Evolutionary conservation across 176 grass and related monocot species (phyloP).

Genomic region (Oryza meridionalis): DNA sequence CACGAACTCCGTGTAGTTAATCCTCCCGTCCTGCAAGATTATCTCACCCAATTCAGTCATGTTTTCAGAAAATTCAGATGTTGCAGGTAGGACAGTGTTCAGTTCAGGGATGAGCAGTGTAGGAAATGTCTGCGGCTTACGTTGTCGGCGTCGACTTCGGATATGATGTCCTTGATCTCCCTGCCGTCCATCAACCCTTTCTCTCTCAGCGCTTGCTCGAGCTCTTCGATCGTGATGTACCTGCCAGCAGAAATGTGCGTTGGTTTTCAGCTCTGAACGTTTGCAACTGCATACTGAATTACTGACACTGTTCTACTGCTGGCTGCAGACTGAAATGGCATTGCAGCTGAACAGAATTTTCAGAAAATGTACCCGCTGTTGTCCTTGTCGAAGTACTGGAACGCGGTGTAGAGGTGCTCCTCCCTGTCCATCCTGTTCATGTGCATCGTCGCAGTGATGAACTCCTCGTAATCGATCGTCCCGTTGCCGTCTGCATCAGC

Average conservation of each 20-base stretch:
- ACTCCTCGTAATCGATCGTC: constrained; percentile 87
- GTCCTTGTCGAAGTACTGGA: constrained; percentile 92
- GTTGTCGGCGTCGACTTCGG: constrained; percentile 78
- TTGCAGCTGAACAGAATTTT: background rate
- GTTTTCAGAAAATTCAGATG: background rate
- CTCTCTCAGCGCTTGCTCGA: constrained; percentile 75
- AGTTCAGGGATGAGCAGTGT: background rate
- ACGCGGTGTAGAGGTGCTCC: constrained; percentile 81
- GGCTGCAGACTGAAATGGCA: no score
- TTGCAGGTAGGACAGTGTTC: no score
- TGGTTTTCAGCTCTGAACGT: background rate
- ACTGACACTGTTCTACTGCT: background rate
- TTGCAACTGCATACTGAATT: background rate
- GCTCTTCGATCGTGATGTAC: constrained; percentile 86
- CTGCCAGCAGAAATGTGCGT: constrained; percentile 11
- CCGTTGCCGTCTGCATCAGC: constrained; percentile 84
- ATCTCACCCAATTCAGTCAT: background rate
- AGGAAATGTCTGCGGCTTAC: constrained; percentile 26
- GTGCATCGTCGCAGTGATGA: constrained; percentile 93
- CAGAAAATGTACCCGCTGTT: constrained; percentile 53
- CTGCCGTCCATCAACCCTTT: constrained; percentile 76
- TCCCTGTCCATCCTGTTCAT: constrained; percentile 88
- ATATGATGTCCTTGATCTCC: constrained; percentile 84
- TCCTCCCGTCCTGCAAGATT: constrained; percentile 71
- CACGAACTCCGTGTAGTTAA: constrained; percentile 80